Evolutionary conservation across 2,329 filamentous ascomycete species (phyloP).

Genomic region (Alternaria sp.): DNA sequence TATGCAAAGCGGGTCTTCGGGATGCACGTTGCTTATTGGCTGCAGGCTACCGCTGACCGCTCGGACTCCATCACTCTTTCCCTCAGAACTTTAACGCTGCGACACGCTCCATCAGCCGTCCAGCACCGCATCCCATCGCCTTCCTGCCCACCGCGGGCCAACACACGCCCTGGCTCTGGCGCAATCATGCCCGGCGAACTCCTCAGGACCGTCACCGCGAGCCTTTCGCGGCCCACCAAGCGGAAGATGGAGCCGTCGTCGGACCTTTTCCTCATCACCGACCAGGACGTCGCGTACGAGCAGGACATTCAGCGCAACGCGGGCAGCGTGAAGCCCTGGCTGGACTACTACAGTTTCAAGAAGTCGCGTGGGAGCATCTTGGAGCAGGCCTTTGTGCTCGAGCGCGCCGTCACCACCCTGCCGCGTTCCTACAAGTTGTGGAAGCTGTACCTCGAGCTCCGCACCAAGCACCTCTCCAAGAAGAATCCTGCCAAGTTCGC

Average conservation of each 20-base stretch:
- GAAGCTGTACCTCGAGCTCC: conserved; percentile 94
- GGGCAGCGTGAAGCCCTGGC: conserved; percentile 90
- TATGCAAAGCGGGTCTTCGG: conserved; percentile 15
- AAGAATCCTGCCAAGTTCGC: conserved; percentile 84
- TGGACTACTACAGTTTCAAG: conserved; percentile 93
- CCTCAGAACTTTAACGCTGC: conserved; percentile 31
- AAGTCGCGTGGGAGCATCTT: conserved; percentile 81
- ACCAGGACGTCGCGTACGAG: conserved; percentile 95
- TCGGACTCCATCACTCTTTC: conserved; percentile 20
- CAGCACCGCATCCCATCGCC: conserved; percentile 28
- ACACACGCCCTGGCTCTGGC: conserved; percentile 37
- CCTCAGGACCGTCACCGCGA: conserved; percentile 49
- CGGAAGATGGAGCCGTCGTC: conserved; percentile 47
- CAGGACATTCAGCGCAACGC: conserved; percentile 90
- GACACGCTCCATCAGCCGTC: conserved; percentile 38
- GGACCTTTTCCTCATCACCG: conserved; percentile 65
- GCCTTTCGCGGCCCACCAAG: conserved; percentile 47
- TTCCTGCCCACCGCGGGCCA: conserved; percentile 44
- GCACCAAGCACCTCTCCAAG: conserved; percentile 80
- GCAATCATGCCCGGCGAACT: conserved; percentile 57
- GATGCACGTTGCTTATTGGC: conserved; percentile 18
- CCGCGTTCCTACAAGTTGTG: conserved; percentile 97
- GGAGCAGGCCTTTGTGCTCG: conserved; percentile 88
- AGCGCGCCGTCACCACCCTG: conserved; percentile 87
- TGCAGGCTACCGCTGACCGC: conserved; percentile 22